Evolutionary conservation across 2,329 filamentous ascomycete genomes (phyloP).

Genomic region (Fonsecaea erecta): DNA sequence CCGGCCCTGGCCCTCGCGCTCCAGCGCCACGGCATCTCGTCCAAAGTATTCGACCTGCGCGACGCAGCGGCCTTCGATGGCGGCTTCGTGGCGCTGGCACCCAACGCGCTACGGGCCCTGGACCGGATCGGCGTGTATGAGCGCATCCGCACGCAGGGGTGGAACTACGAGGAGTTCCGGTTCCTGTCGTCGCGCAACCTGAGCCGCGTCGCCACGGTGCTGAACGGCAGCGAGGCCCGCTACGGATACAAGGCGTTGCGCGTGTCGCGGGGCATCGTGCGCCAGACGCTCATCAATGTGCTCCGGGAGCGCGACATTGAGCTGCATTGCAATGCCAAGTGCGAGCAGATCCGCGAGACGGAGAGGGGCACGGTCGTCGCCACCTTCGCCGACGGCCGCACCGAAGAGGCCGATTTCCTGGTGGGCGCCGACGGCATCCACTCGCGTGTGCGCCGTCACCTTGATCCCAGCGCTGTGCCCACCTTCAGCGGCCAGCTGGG

Average conservation of each 20-base stretch:
- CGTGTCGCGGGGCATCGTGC: conserved; percentile 29
- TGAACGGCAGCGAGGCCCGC: conserved; percentile 40
- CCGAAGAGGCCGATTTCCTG: conserved; percentile 35
- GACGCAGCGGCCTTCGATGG: conserved; percentile 53
- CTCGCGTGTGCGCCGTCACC: conserved; percentile 27
- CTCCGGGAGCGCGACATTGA: conserved; percentile 25
- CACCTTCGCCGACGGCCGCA: conserved; percentile 25
- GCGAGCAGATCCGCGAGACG: conserved; percentile 25
- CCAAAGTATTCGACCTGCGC: conserved; percentile 59
- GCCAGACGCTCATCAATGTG: conserved; percentile 24
- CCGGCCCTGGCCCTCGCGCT: conserved; percentile 60
- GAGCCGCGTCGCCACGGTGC: conserved; percentile 21
- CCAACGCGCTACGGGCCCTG: conserved; percentile 61
- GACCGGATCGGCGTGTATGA: conserved; percentile 56
- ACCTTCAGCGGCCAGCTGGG: conserved; percentile 34
- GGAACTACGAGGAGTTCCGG: conserved; percentile 56
- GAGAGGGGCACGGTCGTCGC: conserved; percentile 18
- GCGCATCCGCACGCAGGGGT: conserved; percentile 52
- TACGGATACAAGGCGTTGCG: conserved; percentile 39
- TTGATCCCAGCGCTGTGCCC: conserved; percentile 25
- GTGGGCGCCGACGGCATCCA: conserved; percentile 41
- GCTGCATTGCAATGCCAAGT: conserved; percentile 24
- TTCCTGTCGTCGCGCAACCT: conserved; percentile 49
- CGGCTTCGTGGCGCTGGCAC: conserved; percentile 63
- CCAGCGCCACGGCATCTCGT: conserved; percentile 55